A percentile compares a stretch with the other conserved stretches of the same genome.
phyloP scores from a whole-genome alignment of 768 basidiomycete species.

The Xerocomus spinulosus region DNA sequence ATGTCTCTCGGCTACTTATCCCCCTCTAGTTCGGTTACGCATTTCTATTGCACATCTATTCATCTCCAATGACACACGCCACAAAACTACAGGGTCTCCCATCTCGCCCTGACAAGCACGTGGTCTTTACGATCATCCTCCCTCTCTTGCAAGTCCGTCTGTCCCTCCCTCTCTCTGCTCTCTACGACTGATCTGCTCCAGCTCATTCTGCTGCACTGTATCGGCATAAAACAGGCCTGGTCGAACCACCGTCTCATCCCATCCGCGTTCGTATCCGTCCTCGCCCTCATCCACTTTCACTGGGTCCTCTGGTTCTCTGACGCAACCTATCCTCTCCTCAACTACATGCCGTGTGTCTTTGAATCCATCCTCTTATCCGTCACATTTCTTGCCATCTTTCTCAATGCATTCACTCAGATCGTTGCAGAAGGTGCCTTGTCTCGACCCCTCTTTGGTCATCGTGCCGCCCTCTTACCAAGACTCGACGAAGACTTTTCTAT shows the following conservation, averaged over 20 bases:
- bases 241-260: conserved; percentile 68
- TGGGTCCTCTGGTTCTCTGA: conserved; percentile 48
- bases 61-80: conserved; percentile 56
- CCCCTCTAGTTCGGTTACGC: conserved; percentile 65
- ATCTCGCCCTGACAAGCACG: conserved; percentile 68
- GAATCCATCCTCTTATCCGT: conserved; percentile 58
- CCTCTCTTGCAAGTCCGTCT: conserved; percentile 64
- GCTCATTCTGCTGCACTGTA: conserved; percentile 59
- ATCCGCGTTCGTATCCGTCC: conserved; percentile 55
- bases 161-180: not conserved
- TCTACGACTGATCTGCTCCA: conserved; percentile 23
- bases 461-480: conserved; percentile 42
- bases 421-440: conserved; percentile 56
- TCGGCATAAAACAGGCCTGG: conserved; percentile 61
- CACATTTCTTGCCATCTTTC: conserved; percentile 53
- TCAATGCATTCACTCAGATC: conserved; percentile 64
- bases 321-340: conserved; percentile 60
- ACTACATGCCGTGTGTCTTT: conserved; percentile 69
- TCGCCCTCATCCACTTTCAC: conserved; percentile 67
- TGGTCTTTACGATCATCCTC: conserved; percentile 65
- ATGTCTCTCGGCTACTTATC: conserved; percentile 3
- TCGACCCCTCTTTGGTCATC: conserved; percentile 53
- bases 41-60: conserved; percentile 71
- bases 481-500: conserved; percentile 73
- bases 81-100: conserved; percentile 40